Base-by-base conservation (phyloP, 1,139 yeast genomes). In the Candida smagusa region DNA sequence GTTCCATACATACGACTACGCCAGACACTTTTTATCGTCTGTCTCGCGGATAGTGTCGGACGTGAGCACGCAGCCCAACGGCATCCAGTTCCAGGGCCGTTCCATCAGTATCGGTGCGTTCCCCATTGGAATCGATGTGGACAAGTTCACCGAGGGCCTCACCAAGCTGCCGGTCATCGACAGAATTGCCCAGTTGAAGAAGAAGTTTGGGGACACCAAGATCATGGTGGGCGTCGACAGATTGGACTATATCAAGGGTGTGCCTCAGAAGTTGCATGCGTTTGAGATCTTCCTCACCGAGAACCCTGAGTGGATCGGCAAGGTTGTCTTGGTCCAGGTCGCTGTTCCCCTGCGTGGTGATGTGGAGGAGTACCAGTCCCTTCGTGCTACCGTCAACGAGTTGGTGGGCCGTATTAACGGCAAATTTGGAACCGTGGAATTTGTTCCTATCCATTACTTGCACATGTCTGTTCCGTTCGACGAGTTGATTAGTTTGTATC, bases 311-410 rank as follows among this genome's bases (percentile, higher is more conserved):
- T 94, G 97, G 96, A 87, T 89, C 34, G 98, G 98, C 5, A 94
- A 92, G 61, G 97, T 90, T 12, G 92, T 94, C 1, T 68, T 94
- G 37, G 95, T 94, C 5, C 99, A 94, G 61, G 94, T 94, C 26
- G 98, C 98, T 0, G 97, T 94, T 11, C 99, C 99, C 8, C 85
- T 95, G 19, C 77, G 99, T 52, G 97, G 96, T 35, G 98, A 92
- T 52, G 99, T 94, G 22, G 98, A 94, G 63, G 99, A 94, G 59
- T 94, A 94, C 61, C 98, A 92, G 58, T 84, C 88, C 52, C 69
- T 94, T 48, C 75, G 98, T 45, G 89, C 97, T 4, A 89, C 88
- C 6, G 97, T 94, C 12, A 94, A 92, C 58, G 98, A 94, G 62
- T 72, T 94, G 35, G 97, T 94, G 31, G 98, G 99, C 16, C 74